These are phyloP conservation scores for Neurospora sp. DNA, from an alignment of 495 filamentous ascomycete genomes.

Conservation along the genomic window DNA sequence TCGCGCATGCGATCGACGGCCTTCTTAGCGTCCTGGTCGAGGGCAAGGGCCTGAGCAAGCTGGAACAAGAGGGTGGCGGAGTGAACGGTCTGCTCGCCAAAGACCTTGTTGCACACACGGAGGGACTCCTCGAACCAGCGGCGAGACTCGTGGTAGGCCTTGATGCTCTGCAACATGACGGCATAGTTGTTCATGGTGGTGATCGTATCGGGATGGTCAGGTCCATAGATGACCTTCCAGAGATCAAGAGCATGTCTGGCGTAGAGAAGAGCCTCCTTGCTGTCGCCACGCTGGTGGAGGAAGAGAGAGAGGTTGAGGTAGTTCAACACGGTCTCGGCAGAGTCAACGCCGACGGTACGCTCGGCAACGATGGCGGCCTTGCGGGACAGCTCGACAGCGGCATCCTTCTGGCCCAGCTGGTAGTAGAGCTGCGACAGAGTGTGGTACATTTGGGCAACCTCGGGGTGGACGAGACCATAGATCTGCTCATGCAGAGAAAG, in stretches of 20 bases:
- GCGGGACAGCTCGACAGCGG: conserved; percentile 86
- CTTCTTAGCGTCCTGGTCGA: conserved; percentile 84
- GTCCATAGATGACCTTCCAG: conserved; percentile 94
- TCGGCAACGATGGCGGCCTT: conserved; percentile 96
- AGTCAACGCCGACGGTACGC: conserved; percentile 88
- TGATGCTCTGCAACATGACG: conserved; percentile 92
- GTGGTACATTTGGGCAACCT: conserved; percentile 92
- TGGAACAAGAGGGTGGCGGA: conserved; percentile 96
- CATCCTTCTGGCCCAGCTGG: conserved; percentile 89
- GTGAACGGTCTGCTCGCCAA: conserved; percentile 78
- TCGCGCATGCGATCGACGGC: conserved; percentile 90
- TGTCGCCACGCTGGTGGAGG: conserved; percentile 83
- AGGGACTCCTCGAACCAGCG: conserved; percentile 95
- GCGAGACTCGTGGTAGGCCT: conserved; percentile 84
- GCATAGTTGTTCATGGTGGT: conserved; percentile 98
- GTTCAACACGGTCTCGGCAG: conserved; percentile 80
- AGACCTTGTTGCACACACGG: conserved; percentile 73
- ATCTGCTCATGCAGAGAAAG: conserved; percentile 97
- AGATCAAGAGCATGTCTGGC: conserved; percentile 87
- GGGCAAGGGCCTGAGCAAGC: conserved; percentile 83
- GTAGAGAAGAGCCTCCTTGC: conserved; percentile 69
- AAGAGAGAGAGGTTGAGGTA: conserved; percentile 97
- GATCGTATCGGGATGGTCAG: conserved; percentile 91
- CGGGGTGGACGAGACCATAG: conserved; percentile 93
- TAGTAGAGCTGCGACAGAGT: conserved; percentile 91